Evolutionary conservation across 2,329 filamentous ascomycete species (phyloP).

Genomic region (Xylariaceae sp.): DNA sequence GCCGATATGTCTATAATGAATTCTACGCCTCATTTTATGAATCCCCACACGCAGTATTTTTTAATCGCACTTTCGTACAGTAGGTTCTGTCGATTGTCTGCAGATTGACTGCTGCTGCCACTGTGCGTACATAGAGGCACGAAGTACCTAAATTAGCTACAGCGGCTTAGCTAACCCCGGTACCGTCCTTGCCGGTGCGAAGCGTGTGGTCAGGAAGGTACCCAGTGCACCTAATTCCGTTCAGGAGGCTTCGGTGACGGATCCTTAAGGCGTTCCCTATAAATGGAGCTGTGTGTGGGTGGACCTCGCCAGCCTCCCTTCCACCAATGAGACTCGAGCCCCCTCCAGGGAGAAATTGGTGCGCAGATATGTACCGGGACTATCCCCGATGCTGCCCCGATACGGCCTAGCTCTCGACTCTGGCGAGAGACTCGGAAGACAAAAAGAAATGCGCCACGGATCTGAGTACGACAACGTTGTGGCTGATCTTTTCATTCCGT

Average conservation of each 20-base stretch:
- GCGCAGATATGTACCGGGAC: background rate
- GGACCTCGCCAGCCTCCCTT: conserved; percentile 2
- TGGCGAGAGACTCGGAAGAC: background rate
- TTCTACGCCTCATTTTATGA: no score
- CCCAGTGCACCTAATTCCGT: background rate
- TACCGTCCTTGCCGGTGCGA: background rate
- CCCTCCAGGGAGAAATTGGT: conserved; percentile 2
- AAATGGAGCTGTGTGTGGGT: background rate
- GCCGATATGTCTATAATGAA: no score
- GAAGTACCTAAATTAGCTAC: background rate
- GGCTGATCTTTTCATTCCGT: background rate
- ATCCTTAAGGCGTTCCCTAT: background rate
- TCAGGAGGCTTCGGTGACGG: background rate
- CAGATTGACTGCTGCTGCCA: background rate
- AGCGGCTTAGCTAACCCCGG: background rate
- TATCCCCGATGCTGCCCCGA: background rate
- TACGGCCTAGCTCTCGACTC: background rate
- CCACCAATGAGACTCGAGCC: background rate
- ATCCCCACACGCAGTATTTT: no score
- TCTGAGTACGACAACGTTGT: background rate
- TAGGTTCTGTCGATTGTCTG: background rate
- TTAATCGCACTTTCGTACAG: no score
- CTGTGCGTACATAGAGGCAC: background rate
- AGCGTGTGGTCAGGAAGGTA: background rate
- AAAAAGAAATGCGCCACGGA: background rate